Evolutionary conservation across 106 monocot species (phyloP), one percentile per base, ranked within the genome.

Genomic region (Allium fistulosum): DNA sequence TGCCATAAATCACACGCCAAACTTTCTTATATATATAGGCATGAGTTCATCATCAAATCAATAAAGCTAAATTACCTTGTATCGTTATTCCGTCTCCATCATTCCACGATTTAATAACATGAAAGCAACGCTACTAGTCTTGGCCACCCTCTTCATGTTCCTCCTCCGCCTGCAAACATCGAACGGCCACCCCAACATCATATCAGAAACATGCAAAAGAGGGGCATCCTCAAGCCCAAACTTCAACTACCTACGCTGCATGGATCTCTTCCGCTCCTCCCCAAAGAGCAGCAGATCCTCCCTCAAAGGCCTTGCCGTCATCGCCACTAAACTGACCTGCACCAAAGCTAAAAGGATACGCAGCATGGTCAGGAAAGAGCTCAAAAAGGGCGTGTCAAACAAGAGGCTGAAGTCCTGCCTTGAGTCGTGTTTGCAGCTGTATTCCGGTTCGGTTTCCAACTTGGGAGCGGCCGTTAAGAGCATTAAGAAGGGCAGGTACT

Each of bases 281-380:
- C 69, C 60, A 4, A n/a, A 17, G 14, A 76, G 68, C 53, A 60
- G 13, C 51, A 51, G 18, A 26, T n/a, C 75, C 50, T n/a, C 48
- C 51, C 69, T 68, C 14, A 46, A 48, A 1, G 75, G 68, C 9
- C 75, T 76, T 4, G 51, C 18, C 6, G 61, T 69, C 52, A 62
- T 62, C 68, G 37, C 75, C 27, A 57, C 48, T 46, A 18, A 62
- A 46, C 49, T 61, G 1, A 26, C 75, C 26, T 46, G 10, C 5
- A 12, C 52, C 50, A 76, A 76, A 11, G 68, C 75, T 10, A 61
- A n/a, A n/a, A 9, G 9, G 10, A 61, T 61, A 9, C n/a, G 9
- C 7, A 1, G 9, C n/a, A 17, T 17, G 26, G 60, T 61, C 7
- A 17, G 60, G n/a, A 61, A 13, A 13, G 9, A 17, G n/a, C 10